Conservation (phyloP, 345 rosid genomes). For the Pugionium dolabratum region DNA sequence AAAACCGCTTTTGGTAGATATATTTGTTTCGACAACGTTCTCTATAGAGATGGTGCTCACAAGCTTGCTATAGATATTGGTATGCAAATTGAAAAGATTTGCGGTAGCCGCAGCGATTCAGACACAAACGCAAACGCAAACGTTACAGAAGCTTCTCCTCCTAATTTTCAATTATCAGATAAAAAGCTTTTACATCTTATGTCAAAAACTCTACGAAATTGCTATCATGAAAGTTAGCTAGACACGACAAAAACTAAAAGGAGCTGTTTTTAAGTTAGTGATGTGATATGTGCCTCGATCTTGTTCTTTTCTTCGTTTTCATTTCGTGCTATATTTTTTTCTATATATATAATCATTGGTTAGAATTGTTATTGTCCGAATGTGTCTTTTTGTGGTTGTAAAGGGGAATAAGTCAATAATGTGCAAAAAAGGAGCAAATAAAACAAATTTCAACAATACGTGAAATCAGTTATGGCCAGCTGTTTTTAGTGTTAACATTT, state of each 20-base stretch:
- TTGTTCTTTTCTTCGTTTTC: conserved; percentile 26
- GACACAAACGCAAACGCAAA: conserved; percentile 12
- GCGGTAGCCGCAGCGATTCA: conserved; percentile 36
- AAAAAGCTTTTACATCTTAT: conserved; percentile 54
- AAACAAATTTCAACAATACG: conserved; percentile 11
- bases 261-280: conserved; percentile 27
- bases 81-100: conserved; percentile 52
- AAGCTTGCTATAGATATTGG: conserved; percentile 55
- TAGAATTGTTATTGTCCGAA: not conserved
- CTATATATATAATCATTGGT: conserved; percentile 6
- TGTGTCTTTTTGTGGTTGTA: conserved; percentile 9
- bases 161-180: conserved; percentile 47
- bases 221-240: conserved; percentile 39
- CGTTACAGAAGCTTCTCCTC: conserved; percentile 1
- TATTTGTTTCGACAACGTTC: conserved; percentile 65
- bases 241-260: conserved; percentile 3
- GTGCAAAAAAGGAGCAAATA: conserved; percentile 28
- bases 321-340: conserved; percentile 2
- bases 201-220: conserved; percentile 51
- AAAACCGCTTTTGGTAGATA: conserved; percentile 65
- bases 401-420: conserved; percentile 18
- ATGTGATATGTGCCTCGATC: conserved; percentile 9
- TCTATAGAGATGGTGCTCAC: conserved; percentile 47
- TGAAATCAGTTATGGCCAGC: conserved; percentile 2
- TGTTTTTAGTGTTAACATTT: too few species aligned